Evolutionary conservation across 345 rosid species (phyloP), one percentile per base, ranked within the genome.

Genomic region (Bruguiera sexangula): DNA sequence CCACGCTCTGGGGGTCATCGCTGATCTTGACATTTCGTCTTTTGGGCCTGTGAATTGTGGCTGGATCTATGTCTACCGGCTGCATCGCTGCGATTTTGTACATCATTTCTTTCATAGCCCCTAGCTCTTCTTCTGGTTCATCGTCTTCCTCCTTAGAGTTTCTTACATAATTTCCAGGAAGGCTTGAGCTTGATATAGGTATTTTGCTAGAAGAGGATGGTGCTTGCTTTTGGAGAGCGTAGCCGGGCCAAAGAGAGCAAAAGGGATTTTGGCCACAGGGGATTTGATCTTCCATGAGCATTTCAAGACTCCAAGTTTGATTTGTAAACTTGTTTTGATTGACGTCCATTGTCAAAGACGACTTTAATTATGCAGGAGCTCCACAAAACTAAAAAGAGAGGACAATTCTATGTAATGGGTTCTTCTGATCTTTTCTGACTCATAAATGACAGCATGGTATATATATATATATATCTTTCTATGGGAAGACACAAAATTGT

Each of bases 21-120:
- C 98, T 92, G 82, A 92, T 95, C 57, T 98, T 67, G 5, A 92
- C 88, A 80, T 92, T 95, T 54, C 94, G 78, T 63, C 99, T 84
- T 73, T 87, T 90, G 0, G 99, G 99, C 76, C 83, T 95, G 18
- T 78, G 84, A 62, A 92, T 76, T 3, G 90, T 87, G 26, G 86
- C 82, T 0, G 97, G 99, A 66, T 96, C 99, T 58, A 96, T 88
- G 78, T 92, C 97, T 0, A 96, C 95, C 0, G 99, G 95, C 68
- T 92, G 99, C 98, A 96, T 90, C 73, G 86, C 90, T 0, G 99
- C 97, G 8, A 96, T 90, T 75, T 82, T 90, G 85, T 87, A 96
- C 98, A 92, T 84, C 99, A 92, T 92, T 77, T 96, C 99, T 69
- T 92, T 96, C 96, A 86, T 84, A 69, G 98, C 90, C 58, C 94